A percentile compares a stretch with the other conserved stretches of the same genome.
phyloP scores from a whole-genome alignment of 768 basidiomycete genomes.

The Boletus rubropictus region DNA sequence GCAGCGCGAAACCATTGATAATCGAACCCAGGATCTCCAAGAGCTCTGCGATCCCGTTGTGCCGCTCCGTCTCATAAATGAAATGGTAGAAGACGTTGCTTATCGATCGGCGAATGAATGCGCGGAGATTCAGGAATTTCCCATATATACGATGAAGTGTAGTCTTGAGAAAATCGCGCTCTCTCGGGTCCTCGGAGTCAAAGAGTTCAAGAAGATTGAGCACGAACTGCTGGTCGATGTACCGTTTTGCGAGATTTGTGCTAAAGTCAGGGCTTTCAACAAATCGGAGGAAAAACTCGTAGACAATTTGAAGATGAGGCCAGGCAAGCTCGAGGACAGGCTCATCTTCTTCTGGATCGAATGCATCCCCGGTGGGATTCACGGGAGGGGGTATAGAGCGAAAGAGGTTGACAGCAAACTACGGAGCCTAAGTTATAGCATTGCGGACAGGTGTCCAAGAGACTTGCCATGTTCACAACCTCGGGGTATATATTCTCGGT shows the following conservation, averaged over 20 bases:
- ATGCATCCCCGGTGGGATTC: constrained; percentile 96
- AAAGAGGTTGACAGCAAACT: constrained; percentile 99
- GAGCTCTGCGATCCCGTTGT: constrained; percentile 98
- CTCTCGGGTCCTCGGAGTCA: constrained; percentile 97
- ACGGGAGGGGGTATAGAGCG: constrained; percentile 99
- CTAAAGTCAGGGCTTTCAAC: constrained; percentile 98
- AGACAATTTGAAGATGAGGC: constrained; percentile 99
- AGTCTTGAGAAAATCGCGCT: constrained; percentile 98
- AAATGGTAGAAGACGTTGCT: constrained; percentile 99
- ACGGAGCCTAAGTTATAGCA: constrained; percentile 11
- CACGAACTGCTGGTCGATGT: constrained; percentile 94
- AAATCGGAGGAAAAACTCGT: constrained; percentile 99
- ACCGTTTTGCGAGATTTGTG: constrained; percentile 94
- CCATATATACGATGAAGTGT: constrained; percentile 98
- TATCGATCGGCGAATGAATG: constrained; percentile 97
- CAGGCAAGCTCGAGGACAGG: constrained; percentile 98
- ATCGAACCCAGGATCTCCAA: constrained; percentile 98
- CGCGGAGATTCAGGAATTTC: constrained; percentile 97
- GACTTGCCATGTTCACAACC: constrained; percentile 91
- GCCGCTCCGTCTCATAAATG: constrained; percentile 96
- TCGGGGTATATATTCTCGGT: constrained; percentile 98
- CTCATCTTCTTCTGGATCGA: constrained; percentile 99
- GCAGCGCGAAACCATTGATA: constrained; percentile 98
- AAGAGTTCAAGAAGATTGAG: constrained; percentile 96
- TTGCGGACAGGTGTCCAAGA: not conserved